phyloP scores from a whole-genome alignment of 179 eudicot species.

The Kewa caespitosa region DNA sequence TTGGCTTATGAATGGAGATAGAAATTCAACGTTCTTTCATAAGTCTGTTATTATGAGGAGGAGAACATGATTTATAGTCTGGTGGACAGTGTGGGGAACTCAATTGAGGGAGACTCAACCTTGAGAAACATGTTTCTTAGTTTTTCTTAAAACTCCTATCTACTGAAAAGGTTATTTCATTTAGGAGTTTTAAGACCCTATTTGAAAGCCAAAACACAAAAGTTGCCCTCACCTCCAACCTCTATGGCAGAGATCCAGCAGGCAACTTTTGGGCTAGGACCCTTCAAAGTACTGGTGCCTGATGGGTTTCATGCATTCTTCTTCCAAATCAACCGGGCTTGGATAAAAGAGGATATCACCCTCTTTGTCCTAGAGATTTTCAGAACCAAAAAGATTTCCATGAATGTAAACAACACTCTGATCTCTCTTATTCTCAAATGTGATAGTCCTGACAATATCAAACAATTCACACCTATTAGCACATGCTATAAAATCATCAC shows the following conservation, averaged over 20 bases:
- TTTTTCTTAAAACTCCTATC: no score
- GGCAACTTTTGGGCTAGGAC: background rate
- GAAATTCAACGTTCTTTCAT: background rate
- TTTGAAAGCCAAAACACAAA: background rate
- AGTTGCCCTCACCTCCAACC: background rate
- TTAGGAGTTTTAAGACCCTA: background rate
- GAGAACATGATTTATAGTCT: no score
- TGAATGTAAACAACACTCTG: background rate
- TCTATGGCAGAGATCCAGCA: background rate
- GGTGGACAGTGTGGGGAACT: background rate
- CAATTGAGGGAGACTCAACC: background rate
- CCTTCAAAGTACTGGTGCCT: background rate
- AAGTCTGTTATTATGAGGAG: background rate
- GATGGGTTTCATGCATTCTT: background rate
- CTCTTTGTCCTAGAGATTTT: background rate
- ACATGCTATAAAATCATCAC: background rate
- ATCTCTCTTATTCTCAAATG: background rate
- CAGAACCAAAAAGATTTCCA: background rate
- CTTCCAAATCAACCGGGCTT: background rate
- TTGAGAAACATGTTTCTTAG: no score
- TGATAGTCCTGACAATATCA: background rate
- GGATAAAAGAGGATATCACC: background rate
- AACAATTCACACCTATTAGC: background rate
- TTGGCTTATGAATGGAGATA: background rate
- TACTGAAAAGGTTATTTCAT: no score